Percentiles rank a stretch among this genome's conserved stretches.
These are phyloP conservation scores for Blastobotrys malaysiensis DNA, from an alignment of 1,139 yeast genomes.

Conservation along the genomic window DNA sequence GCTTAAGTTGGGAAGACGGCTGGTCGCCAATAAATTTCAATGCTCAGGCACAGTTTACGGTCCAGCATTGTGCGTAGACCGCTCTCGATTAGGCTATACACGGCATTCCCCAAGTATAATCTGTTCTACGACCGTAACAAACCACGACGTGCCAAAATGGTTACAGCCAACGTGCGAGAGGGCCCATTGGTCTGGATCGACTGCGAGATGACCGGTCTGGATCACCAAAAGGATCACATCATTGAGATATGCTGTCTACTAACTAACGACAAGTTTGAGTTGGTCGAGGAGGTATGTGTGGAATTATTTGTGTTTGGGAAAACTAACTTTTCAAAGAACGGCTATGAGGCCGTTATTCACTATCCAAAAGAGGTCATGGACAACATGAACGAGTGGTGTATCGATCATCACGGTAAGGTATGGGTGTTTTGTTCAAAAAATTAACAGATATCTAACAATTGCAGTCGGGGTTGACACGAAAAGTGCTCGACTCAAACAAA, in stretches of 20 bases:
- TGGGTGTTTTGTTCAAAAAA: too few species aligned
- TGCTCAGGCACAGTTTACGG: background rate
- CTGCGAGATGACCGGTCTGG: conserved; percentile 92
- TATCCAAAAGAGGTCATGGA: conserved; percentile 61
- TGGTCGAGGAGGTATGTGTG: conserved; percentile 46
- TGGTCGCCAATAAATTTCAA: too few species aligned
- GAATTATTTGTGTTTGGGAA: background rate
- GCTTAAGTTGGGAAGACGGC: too few species aligned
- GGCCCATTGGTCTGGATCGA: conserved; percentile 68
- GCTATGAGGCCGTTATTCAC: conserved; percentile 79
- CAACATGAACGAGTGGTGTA: conserved; percentile 82
- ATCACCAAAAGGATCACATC: conserved; percentile 64
- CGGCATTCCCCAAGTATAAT: background rate
- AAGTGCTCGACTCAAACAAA: conserved; percentile 53
- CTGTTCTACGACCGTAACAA: background rate
- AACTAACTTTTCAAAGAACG: conserved; percentile 30
- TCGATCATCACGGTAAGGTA: conserved; percentile 58
- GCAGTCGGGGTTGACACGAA: conserved; percentile 67
- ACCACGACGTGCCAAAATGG: background rate
- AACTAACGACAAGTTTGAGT: conserved; percentile 72
- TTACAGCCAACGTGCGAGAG: conserved; percentile 1
- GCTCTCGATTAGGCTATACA: background rate
- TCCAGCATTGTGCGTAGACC: background rate
- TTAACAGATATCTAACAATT: too few species aligned
- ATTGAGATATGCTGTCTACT: conserved; percentile 89